Evolutionary conservation across 352 stramenopile genomes (phyloP).

Genomic region (Globisporangium middletonii): DNA sequence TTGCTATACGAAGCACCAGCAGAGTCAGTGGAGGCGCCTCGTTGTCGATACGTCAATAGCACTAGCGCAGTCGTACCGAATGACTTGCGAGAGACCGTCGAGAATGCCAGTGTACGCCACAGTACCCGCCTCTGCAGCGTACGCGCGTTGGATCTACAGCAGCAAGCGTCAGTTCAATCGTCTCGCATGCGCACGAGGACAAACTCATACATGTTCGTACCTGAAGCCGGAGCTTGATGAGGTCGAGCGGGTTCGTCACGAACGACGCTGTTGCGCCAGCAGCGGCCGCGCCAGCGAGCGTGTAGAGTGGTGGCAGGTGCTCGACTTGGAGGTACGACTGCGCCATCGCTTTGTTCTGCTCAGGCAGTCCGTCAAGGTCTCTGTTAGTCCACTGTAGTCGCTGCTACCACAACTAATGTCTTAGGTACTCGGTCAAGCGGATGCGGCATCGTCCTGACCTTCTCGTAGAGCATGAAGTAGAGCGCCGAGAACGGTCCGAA

Average conservation of each 20-base stretch:
- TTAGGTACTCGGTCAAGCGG: background rate
- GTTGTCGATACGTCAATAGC: no score
- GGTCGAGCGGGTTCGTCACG: constrained; percentile 96
- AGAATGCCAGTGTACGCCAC: constrained; percentile 59
- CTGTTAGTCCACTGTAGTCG: background rate
- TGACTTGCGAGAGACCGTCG: constrained; percentile 85
- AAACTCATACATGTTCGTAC: constrained; percentile 24
- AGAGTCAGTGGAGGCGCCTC: background rate
- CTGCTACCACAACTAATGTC: no score
- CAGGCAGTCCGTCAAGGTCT: background rate
- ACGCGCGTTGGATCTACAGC: constrained; percentile 38
- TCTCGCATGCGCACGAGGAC: background rate
- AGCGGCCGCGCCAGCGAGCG: constrained; percentile 57
- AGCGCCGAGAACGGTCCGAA: constrained; percentile 97
- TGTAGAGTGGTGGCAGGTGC: constrained; percentile 55
- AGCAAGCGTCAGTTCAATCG: background rate
- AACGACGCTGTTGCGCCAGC: constrained; percentile 91
- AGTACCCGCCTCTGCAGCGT: constrained; percentile 23
- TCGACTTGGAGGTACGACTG: constrained; percentile 31
- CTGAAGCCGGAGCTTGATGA: constrained; percentile 96
- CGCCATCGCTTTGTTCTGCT: constrained; percentile 50
- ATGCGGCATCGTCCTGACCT: constrained; percentile 16
- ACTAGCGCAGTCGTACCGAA: constrained; percentile 35
- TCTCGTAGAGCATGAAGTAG: constrained; percentile 98
- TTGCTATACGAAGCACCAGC: constrained; percentile 30